phyloP scores from a whole-genome alignment of 1,139 yeast genomes.

The Suhomyces atakaporum region DNA sequence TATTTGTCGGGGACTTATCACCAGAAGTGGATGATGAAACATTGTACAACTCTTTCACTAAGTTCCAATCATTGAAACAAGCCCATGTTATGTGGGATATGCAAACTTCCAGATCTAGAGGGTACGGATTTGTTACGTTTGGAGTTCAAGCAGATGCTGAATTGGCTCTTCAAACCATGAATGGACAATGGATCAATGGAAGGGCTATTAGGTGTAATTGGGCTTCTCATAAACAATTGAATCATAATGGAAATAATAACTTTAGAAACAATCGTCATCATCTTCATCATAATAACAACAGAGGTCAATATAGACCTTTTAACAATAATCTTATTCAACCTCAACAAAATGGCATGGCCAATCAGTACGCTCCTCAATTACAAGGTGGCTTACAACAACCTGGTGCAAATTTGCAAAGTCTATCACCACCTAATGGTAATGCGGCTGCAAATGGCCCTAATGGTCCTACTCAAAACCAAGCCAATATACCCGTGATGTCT shows the following conservation, averaged over 20 bases:
- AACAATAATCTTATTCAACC: slow-evolving; percentile 15
- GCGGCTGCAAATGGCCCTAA: slow-evolving; percentile 2
- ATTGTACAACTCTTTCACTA: slow-evolving; percentile 58
- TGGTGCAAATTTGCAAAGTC: slow-evolving; percentile 2
- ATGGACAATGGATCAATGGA: slow-evolving; percentile 72
- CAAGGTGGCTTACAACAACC: slow-evolving; percentile 7
- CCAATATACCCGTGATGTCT: slow-evolving; percentile 34
- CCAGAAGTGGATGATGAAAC: slow-evolving; percentile 81
- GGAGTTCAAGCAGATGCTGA: slow-evolving; percentile 69
- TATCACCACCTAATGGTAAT: slow-evolving; percentile 6
- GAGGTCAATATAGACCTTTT: slow-evolving; percentile 20
- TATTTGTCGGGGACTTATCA: slow-evolving; percentile 86
- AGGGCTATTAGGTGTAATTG: slow-evolving; percentile 82
- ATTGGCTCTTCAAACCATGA: slow-evolving; percentile 69
- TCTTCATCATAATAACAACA: slow-evolving; percentile 11
- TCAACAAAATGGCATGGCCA: slow-evolving; percentile 10
- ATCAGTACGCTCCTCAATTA: slow-evolving; percentile 14
- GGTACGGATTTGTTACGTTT: slow-evolving; percentile 92
- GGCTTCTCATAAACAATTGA: slow-evolving; percentile 73
- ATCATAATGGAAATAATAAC: slow-evolving; percentile 11
- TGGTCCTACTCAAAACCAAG: slow-evolving; percentile 10
- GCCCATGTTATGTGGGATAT: slow-evolving; percentile 98
- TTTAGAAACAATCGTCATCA: slow-evolving; percentile 8
- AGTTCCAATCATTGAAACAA: slow-evolving; percentile 64
- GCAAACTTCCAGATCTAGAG: slow-evolving; percentile 89